Conservation (phyloP, 2,329 filamentous ascomycete genomes). For the Sporothrix dimorphospora region DNA sequence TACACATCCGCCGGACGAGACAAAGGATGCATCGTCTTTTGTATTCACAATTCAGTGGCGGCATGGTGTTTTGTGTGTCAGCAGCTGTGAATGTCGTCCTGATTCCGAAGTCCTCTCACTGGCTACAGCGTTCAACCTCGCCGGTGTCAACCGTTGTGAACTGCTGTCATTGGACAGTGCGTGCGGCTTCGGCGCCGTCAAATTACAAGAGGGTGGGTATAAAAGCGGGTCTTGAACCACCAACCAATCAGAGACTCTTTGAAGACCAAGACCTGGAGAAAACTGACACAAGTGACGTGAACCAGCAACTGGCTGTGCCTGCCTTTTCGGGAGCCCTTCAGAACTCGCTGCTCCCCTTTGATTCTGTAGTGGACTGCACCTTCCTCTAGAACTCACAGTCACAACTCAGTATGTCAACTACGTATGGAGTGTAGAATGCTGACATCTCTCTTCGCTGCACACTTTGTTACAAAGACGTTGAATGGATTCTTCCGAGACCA, state of each 20-base stretch:
- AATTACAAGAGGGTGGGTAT: conserved; percentile 9
- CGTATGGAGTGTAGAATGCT: too few relatives aligned
- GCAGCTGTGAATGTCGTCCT: neutral
- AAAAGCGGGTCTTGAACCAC: neutral
- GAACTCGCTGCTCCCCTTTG: neutral
- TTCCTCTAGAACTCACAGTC: neutral
- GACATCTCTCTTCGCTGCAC: neutral
- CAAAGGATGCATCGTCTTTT: neutral
- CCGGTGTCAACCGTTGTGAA: neutral
- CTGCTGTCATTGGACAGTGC: conserved; percentile 5
- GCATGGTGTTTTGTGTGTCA: neutral
- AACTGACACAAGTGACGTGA: conserved; percentile 6
- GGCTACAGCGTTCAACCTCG: neutral
- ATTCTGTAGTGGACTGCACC: neutral
- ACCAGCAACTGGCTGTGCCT: neutral
- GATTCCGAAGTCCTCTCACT: neutral
- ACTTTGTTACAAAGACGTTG: neutral
- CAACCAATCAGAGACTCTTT: conserved; percentile 11
- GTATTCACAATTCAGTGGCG: neutral
- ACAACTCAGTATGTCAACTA: too few relatives aligned
- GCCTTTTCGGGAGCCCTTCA: conserved; percentile 18
- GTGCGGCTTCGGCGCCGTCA: conserved; percentile 28
- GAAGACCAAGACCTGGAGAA: neutral
- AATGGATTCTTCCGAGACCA: neutral
- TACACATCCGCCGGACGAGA: neutral